Base-by-base conservation (phyloP, 495 filamentous ascomycete genomes). In the Choiromyces venosus region DNA sequence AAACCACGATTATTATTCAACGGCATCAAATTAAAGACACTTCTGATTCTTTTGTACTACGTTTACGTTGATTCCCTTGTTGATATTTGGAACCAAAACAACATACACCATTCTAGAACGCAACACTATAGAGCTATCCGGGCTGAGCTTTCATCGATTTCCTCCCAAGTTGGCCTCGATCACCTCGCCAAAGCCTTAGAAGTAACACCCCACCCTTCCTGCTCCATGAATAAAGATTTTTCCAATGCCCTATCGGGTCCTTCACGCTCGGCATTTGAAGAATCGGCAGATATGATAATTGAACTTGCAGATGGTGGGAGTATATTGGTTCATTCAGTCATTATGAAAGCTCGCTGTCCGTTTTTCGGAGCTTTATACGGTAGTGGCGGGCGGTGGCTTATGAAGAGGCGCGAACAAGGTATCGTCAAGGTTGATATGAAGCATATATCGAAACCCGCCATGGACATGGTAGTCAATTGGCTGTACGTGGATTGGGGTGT, bases 351-450 rank as follows among this genome's bases (percentile, higher is more conserved):
- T 79, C 85, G 96, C 79, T 97, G 93, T 74, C 94, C 93, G 0
- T 99, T 97, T 85, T 99, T 99, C 77, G 85, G 93, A 74, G 91
- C 92, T 5, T 85, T 99, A 33, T 97, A 97, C 83, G 84, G 91
- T 72, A 95, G 96, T 29, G 90, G 92, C 65, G 95, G 95, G 2
- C 86, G 85, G 70, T 99, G 95, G 95, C 83, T 99, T 9, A 86
- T 88, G 46, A 86, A 86, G 29, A 88, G 94, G 61, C 88, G 89
- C n/a, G 81, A 85, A n/a, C 85, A 87, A 1, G 83, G 83, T 4
- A 82, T 81, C 42, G 82, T 96, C 73, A 87, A 86, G 70, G 90
- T 99, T 66, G 93, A 99, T 74, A 84, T 98, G 73, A 90, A 89
- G 67, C 93, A 99, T 80, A 88, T 97, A 75, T 84, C 89, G 40